Base-by-base conservation (phyloP, 2,329 filamentous ascomycete species). In the Dothidotthia symphoricarpi region DNA sequence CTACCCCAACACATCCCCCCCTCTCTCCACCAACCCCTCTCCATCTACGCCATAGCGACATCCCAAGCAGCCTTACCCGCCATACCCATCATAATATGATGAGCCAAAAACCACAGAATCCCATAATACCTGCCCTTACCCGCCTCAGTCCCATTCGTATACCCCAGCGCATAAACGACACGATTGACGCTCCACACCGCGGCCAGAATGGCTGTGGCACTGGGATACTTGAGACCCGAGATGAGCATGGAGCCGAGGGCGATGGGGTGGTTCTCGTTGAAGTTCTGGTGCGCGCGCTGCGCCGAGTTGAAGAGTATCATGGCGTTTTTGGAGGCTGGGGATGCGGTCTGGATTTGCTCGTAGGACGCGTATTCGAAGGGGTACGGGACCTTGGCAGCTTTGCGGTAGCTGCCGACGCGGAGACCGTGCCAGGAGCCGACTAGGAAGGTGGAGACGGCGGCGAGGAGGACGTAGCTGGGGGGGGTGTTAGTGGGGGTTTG, bases 321-420 rank as follows among this genome's bases (percentile, higher is more conserved):
- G 15, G 54, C 64, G 66, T 66, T 72, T 67, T 57, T 64, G 53
- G 50, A 70, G 11, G 63, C 57, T 14, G 63, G 55, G 2, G 62
- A 49, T 3, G 66, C 61, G 12, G 63, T 54, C 24, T 59, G 71
- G 59, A 77, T 69, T 59, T 80, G 73, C 43, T 76, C 72, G 32
- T 69, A 63, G 15, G 75, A 75, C 19, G 80, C 80, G 65, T 80
- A 81, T 57, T 69, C 64, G 65, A 77, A 75, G 11, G 80, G 80
- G 61, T 82, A 82, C 12, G 69, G 68, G 43, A 82, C 66, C 28
- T 73, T 69, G 45, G 78, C 76, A 3, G 62, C 53, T 49, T 73
- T 75, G 64, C 80, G 77, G 61, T 71, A 66, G 15, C 28, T 15
- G 30, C 56, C 57, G 19, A 75, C 71, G 55, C 75, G 67, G 12